A percentile compares a stretch with the other conserved stretches of the same genome.
Evolutionary conservation across 2,329 filamentous ascomycete species (phyloP).

Genomic region (Stachybotrys elegans): DNA sequence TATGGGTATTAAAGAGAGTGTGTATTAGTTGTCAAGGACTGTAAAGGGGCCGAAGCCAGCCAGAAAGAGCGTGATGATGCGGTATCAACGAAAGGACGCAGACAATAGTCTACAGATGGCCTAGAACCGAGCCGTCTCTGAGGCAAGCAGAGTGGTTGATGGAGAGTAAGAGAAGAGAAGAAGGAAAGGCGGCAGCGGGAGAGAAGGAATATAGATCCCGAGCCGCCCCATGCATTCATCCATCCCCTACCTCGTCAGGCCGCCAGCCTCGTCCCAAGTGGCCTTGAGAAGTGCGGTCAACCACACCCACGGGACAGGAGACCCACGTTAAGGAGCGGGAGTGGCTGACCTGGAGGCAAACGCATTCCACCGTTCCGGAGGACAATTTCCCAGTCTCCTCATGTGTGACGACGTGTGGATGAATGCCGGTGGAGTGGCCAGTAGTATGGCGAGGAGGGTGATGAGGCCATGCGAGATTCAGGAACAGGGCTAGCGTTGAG

Average conservation of each 20-base stretch:
- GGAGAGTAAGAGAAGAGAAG: slow-evolving; percentile 14
- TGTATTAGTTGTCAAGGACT: slow-evolving; percentile 17
- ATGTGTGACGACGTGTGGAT: too few species aligned
- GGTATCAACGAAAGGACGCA: slow-evolving; percentile 35
- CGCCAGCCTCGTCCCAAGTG: too few species aligned
- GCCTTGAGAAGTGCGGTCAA: too few species aligned
- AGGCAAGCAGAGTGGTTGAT: slow-evolving; percentile 18
- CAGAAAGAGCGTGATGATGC: slow-evolving; percentile 24
- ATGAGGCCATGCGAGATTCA: slow-evolving; percentile 14
- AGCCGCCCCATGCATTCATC: background rate
- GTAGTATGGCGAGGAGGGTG: background rate
- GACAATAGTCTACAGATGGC: slow-evolving; percentile 29
- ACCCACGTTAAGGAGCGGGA: background rate
- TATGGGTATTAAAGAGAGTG: slow-evolving; percentile 11
- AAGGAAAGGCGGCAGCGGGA: slow-evolving; percentile 17
- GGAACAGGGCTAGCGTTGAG: slow-evolving; percentile 25
- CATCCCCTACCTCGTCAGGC: too few species aligned
- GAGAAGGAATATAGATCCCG: slow-evolving; percentile 3
- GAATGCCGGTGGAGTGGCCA: too few species aligned
- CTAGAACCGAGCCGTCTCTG: slow-evolving; percentile 23
- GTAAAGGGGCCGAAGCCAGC: slow-evolving; percentile 30
- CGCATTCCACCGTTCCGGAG: too few species aligned
- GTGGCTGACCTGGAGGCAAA: background rate
- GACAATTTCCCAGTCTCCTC: too few species aligned
- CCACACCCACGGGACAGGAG: too few species aligned